A percentile compares a stretch with the other conserved stretches of the same genome.
Conservation (phyloP, 208 protist genomes). For the Acanthamoeba healyi region DNA sequence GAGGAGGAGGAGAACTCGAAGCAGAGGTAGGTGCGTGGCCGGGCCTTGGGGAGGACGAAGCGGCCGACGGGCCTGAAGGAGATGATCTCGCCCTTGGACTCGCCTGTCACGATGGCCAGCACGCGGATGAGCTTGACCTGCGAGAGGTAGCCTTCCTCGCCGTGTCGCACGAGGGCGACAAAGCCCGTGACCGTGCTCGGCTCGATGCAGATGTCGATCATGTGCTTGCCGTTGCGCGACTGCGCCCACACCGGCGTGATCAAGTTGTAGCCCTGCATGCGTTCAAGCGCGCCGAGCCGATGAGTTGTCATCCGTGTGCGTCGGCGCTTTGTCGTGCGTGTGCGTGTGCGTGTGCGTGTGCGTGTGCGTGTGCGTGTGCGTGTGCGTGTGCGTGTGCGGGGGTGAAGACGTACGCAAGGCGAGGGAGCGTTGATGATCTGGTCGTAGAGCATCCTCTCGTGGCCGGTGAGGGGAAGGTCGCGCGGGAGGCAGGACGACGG, state of each 20-base stretch:
- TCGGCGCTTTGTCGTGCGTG: too few species aligned
- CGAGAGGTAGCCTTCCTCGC: constrained; percentile 41
- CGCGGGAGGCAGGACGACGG: background rate
- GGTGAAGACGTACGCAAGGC: background rate
- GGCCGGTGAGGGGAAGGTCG: constrained; percentile 12
- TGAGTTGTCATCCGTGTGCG: too few species aligned
- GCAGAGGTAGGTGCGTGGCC: constrained; percentile 52
- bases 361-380: too few species aligned
- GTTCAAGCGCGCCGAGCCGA: too few species aligned
- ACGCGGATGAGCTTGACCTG: constrained; percentile 69
- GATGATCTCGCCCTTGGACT: constrained; percentile 53
- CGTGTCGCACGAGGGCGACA: constrained; percentile 49
- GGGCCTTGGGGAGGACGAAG: constrained; percentile 57
- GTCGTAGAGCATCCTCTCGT: constrained; percentile 6
- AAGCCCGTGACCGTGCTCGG: constrained; percentile 50
- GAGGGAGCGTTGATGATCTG: constrained; percentile 47
- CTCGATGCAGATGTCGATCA: constrained; percentile 53
- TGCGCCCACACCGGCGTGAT: constrained; percentile 55
- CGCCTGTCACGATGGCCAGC: constrained; percentile 64
- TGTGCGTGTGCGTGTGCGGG: background rate
- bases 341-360: too few species aligned
- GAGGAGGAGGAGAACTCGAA: constrained; percentile 14
- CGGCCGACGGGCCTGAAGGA: constrained; percentile 43
- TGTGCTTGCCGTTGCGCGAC: constrained; percentile 65
- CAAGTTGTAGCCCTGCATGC: constrained; percentile 18